Conservation (phyloP, 2,329 filamentous ascomycete species). For the Juglanconis sp. region DNA sequence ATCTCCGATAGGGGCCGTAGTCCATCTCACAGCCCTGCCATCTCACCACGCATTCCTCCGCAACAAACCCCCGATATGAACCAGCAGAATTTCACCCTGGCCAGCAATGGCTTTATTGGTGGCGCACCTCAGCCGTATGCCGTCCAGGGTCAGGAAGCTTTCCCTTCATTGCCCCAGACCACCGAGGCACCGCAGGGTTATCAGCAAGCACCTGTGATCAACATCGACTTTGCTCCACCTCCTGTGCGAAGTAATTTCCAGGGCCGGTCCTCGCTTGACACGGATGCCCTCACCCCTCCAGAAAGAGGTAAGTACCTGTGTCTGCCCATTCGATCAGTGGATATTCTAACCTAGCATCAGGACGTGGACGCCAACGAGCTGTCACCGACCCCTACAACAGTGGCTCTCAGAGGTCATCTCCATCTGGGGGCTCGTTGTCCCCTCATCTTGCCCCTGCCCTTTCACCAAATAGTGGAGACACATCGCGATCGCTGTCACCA, state of each 20-base stretch:
- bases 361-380: slow-evolving; percentile 49
- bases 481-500: slow-evolving; percentile 57
- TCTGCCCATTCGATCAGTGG: not conserved
- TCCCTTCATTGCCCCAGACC: slow-evolving; percentile 47
- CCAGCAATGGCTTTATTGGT: slow-evolving; percentile 36
- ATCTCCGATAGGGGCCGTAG: slow-evolving; percentile 76
- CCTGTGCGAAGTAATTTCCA: slow-evolving; percentile 65
- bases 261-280: slow-evolving; percentile 59
- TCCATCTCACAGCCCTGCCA: slow-evolving; percentile 71
- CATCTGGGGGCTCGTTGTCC: slow-evolving; percentile 43
- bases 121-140: slow-evolving; percentile 39
- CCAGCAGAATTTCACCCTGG: slow-evolving; percentile 48
- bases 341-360: slow-evolving; percentile 27
- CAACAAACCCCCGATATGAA: slow-evolving; percentile 52
- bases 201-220: slow-evolving; percentile 74
- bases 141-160: slow-evolving; percentile 46
- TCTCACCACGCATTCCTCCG: slow-evolving; percentile 59
- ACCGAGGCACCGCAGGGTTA: slow-evolving; percentile 54
- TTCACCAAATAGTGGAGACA: slow-evolving; percentile 39
- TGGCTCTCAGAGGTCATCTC: slow-evolving; percentile 38
- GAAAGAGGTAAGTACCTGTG: slow-evolving; percentile 54
- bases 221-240: slow-evolving; percentile 85
- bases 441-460: slow-evolving; percentile 48
- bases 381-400: slow-evolving; percentile 60
- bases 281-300: slow-evolving; percentile 81